These are phyloP conservation scores for Yamadazyma epiphylla DNA, from an alignment of 1,139 yeast genomes.

Conservation along the genomic window DNA sequence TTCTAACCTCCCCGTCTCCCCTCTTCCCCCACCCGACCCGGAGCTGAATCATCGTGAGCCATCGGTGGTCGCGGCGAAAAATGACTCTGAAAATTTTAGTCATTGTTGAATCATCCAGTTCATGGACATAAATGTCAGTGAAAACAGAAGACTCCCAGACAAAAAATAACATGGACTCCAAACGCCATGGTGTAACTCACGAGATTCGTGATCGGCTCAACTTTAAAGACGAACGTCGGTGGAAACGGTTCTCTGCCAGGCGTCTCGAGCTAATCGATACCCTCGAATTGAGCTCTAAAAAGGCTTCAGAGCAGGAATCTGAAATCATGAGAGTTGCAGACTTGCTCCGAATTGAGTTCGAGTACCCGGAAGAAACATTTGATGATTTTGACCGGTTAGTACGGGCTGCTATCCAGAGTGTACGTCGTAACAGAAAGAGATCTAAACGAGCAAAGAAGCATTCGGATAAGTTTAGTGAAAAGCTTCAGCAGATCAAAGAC, in stretches of 20 bases:
- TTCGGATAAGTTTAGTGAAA: constrained; percentile 4
- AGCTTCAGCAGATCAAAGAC: constrained; percentile 3
- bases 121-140: no score
- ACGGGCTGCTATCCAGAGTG: constrained; percentile 83
- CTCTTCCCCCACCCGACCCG: no score
- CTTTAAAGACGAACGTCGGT: constrained; percentile 73
- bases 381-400: constrained; percentile 85
- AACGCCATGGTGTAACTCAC: constrained; percentile 65
- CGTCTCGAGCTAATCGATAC: constrained; percentile 84
- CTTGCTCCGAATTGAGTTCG: constrained; percentile 70
- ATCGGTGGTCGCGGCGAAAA: no score
- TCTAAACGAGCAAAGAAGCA: constrained; percentile 13
- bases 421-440: constrained; percentile 42
- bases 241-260: constrained; percentile 89
- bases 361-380: constrained; percentile 53
- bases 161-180: constrained; percentile 4
- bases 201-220: constrained; percentile 68
- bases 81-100: no score
- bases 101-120: no score
- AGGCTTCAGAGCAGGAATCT: constrained; percentile 90
- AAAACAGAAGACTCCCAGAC: no score
- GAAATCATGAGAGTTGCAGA: constrained; percentile 76
- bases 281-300: constrained; percentile 67
- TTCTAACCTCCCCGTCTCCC: no score
- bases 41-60: no score